Evolutionary conservation across 2,329 filamentous ascomycete species (phyloP), one percentile per base, ranked within the genome.

Genomic region (Zalaria obscura): DNA sequence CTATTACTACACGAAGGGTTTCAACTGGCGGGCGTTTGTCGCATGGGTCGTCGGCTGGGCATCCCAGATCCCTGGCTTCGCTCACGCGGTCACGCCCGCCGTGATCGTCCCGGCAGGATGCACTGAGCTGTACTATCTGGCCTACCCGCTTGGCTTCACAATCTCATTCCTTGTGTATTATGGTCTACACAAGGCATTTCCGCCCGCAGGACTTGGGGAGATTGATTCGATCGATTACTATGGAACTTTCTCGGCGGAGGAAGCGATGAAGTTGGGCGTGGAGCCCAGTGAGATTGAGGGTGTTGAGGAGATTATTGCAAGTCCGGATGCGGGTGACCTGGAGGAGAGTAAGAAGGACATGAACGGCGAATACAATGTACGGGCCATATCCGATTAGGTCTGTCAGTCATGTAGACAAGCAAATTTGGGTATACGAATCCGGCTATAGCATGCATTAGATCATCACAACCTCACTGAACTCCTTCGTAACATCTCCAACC

Each of bases 11-110:
- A 55, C 47, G 29, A 43, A 56, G 10, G 68, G 66, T 1, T 48
- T 68, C 38, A 69, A 70, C 41, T 67, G 59, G 58, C 56, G 68
- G 5, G 61, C 61, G 2, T 60, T 66, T 37, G 47, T 56, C 3
- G 58, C 63, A 5, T 68, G 64, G 61, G 51, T 61, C 4, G 45
- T 59, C 4, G 59, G 60, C 3, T 55, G 52, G 50, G 43, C 42
- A 29, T 46, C 45, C 25, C 44, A 49, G n/a, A 35, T 51, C 8
- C 52, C 53, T 4, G 52, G 53, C 5, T 63, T 79, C 47, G 63
- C 65, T n/a, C 54, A 65, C 31, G 56, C 53, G 1, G 61, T 67
- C 36, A 66, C 63, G 32, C 48, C 57, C 0, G 49, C 42, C 5
- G 60, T 67, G 10, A 53, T 59, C 4, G 63, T 63, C 0, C 52